Base-by-base conservation (phyloP, 306 rosid genomes). In the Pyrus communis region DNA sequence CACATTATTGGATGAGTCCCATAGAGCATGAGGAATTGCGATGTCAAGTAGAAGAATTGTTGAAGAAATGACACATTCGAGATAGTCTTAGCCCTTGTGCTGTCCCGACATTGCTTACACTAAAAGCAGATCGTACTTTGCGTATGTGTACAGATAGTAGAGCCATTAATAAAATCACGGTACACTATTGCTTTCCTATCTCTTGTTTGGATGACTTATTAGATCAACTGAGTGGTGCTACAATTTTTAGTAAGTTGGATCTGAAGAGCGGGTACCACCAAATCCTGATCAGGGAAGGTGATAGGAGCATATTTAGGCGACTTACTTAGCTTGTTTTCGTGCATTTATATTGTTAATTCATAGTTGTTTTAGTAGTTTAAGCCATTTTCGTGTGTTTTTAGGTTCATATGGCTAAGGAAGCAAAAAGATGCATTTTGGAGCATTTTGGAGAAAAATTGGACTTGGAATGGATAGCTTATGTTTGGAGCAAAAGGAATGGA, bases 181-280 rank as follows among this genome's bases (percentile, higher is more conserved):
- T 77, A 10, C 11, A 3, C 4, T 77, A 67, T 8, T 43, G 7
- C 0, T 77, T 77, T 38, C 57, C 21, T 0, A 52, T 68, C 57
- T 75, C 77, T 13, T 11, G 15, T 1, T n/a, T 78, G 3, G 82
- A 78, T 63, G 72, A 78, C 54, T 19, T 78, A 8, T 17, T 63
- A 0, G 77, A 78, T n/a, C 28, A 71, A 31, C 11, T 78, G 14
- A 9, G 11, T 21, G 77, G 77, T 11, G 69, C 81, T 31, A 45
- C 10, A 1, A 12, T 71, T 8, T 70, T 71, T 31, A 25, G 63
- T 1, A 71, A 71, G n/a, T 4, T 78, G 4, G 82, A 71, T 23
- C 40, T 71, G 1, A 22, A 55, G 11, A 78, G 45, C 9, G 73
- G 79, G 3, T 76, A 65, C 18, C 70, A 74, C 33, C 60, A 74